phyloP scores from a whole-genome alignment of 164 flowering plant genomes.

The Kingdonia uniflora region DNA sequence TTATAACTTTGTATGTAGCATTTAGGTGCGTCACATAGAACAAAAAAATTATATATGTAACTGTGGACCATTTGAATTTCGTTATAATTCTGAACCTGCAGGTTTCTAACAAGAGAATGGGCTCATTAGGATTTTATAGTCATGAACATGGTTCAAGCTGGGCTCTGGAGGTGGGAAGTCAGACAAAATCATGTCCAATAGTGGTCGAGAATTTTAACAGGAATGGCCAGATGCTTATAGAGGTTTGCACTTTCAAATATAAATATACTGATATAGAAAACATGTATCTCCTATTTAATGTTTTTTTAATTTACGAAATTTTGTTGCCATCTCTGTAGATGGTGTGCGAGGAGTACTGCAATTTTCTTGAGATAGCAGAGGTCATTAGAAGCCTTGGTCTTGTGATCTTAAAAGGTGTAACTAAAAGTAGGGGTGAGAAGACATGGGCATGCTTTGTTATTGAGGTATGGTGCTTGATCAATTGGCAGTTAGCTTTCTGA shows the following conservation, averaged over 20 bases:
- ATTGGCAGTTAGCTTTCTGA: neutral
- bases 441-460: slow-evolving; percentile 74
- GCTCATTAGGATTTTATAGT: slow-evolving; percentile 25
- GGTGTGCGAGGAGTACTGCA: slow-evolving; percentile 63
- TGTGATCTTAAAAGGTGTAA: slow-evolving; percentile 56
- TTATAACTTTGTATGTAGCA: no score
- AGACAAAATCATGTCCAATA: slow-evolving; percentile 53
- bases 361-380: slow-evolving; percentile 71
- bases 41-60: no score
- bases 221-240: slow-evolving; percentile 69
- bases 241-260: slow-evolving; percentile 30
- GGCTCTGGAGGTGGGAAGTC: slow-evolving; percentile 75
- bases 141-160: slow-evolving; percentile 71
- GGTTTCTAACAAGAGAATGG: slow-evolving; percentile 38
- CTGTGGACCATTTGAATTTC: no score
- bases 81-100: slow-evolving; percentile 17
- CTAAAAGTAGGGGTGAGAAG: slow-evolving; percentile 50
- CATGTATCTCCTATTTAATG: neutral
- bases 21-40: no score
- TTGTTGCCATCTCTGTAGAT: slow-evolving; percentile 36
- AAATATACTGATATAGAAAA: neutral
- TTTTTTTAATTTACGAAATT: neutral
- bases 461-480: slow-evolving; percentile 40
- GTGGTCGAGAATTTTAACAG: slow-evolving; percentile 57
- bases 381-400: slow-evolving; percentile 65